Base-by-base conservation (phyloP, 2,329 filamentous ascomycete genomes). In the Monilinia polystroma region DNA sequence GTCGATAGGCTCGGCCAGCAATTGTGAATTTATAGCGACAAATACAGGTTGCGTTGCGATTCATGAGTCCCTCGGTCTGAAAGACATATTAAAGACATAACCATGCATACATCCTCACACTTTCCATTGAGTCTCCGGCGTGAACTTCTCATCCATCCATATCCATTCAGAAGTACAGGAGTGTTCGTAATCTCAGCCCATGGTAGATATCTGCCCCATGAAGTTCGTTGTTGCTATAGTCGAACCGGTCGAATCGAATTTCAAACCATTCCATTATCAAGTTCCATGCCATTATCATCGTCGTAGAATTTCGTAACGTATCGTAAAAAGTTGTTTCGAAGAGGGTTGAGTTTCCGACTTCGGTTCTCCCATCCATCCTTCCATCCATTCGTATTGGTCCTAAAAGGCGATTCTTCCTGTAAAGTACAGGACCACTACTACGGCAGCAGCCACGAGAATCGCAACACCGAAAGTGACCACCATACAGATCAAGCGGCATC, bases 341-440 rank as follows among this genome's bases (percentile, higher is more conserved):
- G n/a, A 26, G 43, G 12, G 2, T 52, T 51, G 10, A 8, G 10
- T 11, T 20, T 38, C 20, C 20, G 8, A 26, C 29, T 38, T 60
- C 45, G 29, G 26, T 38, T 20, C 29, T n/a, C 41, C 51, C 49
- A 63, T 43, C 49, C 49, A 29, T 54, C 26, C 43, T 45, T 59
- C 43, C 35, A 47, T 54, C 5, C 18, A 43, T 32, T 20, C 56
- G 1, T 3, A 20, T 52, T 7, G 11, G 12, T 18, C 35, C 43
- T 63, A 63, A 29, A 66, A 56, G n/a, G 55, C 35, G 29, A 63
- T 66, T 26, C 65, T 63, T 20, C 52, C 66, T 0, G 70, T 72
- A 55, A 76, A 74, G 52, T 74, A 74, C 68, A 72, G 72, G n/a
- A 68, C 74, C 14, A 71, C 68, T 23, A 76, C 62, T 11, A 70